Base-by-base conservation (phyloP, 768 basidiomycete species). In the Baorangia bicolor region DNA sequence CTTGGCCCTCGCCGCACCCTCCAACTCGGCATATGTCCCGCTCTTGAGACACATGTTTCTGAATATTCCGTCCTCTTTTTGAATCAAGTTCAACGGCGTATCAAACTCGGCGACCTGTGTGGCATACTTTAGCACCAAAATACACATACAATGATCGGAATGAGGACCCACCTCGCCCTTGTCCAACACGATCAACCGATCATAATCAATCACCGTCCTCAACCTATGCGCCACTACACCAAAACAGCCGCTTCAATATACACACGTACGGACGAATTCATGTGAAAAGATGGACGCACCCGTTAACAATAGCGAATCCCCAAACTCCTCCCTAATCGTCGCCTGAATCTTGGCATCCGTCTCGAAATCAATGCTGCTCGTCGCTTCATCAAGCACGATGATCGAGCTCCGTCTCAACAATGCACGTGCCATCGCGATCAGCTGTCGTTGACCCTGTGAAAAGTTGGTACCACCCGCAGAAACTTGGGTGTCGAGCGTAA, bases 271-370 rank as follows among this genome's bases (percentile, higher is more conserved):
- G 12, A 10, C 16, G n/a, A 7, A 2, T 20, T 8, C 10, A 35
- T 13, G 18, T 25, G 13, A 9, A 21, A 20, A 7, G n/a, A 27
- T 5, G 6, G 5, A 74, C 82, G 11, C 61, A 88, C 88, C 81
- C 5, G 89, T 92, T 45, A 94, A 68, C 41, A 94, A 69, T 39
- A 93, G 73, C 9, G 86, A 88, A 40, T 84, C 79, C 7, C 77
- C 82, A 67, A 96, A 96, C 64, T 96, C 91, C 61, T 89, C 86
- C 7, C 93, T 78, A 44, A 97, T 94, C 1, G 93, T 88, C 30
- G 82, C 77, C 67, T 96, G 94, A 53, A 96, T 96, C 73, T 93
- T 94, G 9, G 88, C 82, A 63, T 95, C 94, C 39, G 94, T 93
- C 13, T 84, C 86, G 63, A 93, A 88, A 66, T 92, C 90, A 53